Percentiles rank a stretch among this genome's conserved stretches.
Conservation (phyloP, 768 basidiomycete genomes). For the Lactarius vividus region DNA sequence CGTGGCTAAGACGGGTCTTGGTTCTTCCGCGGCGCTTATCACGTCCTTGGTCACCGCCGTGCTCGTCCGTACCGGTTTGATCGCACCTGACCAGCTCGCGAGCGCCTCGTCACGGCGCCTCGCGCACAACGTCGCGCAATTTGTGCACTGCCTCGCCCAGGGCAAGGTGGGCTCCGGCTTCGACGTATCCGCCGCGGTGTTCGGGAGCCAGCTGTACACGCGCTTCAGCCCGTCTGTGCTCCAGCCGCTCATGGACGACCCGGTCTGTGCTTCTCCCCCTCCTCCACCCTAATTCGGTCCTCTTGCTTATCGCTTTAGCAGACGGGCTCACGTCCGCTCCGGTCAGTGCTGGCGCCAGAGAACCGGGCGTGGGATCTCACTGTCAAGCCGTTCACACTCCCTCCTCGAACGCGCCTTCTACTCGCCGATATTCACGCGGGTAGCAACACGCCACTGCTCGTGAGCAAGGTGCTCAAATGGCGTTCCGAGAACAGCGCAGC, state of each 20-base stretch:
- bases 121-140: conserved; percentile 92
- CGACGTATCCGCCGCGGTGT: conserved; percentile 91
- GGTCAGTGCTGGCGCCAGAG: conserved; percentile 55
- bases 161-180: conserved; percentile 98
- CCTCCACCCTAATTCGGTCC: conserved; percentile 1
- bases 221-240: conserved; percentile 78
- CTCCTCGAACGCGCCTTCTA: conserved; percentile 78
- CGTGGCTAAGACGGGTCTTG: conserved; percentile 98
- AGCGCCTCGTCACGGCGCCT: conserved; percentile 46
- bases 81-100: conserved; percentile 50
- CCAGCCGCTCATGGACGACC: conserved; percentile 57
- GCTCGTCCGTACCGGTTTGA: conserved; percentile 68
- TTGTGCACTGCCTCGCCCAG: conserved; percentile 92
- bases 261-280: conserved; percentile 37
- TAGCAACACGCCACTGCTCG: conserved; percentile 92
- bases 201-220: conserved; percentile 90
- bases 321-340: conserved; percentile 36
- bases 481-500: conserved; percentile 58
- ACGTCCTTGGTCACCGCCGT: conserved; percentile 90
- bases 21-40: conserved; percentile 95
- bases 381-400: conserved; percentile 72
- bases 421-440: conserved; percentile 96
- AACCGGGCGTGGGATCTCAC: conserved; percentile 74
- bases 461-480: conserved; percentile 90
- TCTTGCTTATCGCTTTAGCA: conserved; percentile 17